Conservation (phyloP, 139 green algal species). For the Monoraphidium neglectum region DNA sequence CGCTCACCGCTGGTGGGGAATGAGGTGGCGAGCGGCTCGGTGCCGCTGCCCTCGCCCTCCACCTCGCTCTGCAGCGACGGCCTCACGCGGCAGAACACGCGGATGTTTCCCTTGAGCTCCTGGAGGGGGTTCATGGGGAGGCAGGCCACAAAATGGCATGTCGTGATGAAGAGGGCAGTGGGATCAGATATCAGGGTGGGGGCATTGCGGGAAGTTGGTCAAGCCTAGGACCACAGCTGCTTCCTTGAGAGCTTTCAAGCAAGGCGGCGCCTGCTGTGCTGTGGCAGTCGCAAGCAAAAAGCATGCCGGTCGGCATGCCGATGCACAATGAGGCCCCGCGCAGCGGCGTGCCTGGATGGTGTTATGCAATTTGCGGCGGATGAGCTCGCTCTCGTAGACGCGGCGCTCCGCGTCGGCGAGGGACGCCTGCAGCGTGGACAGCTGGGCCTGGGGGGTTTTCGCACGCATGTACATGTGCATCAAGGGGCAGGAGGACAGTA, state of each 20-base stretch:
- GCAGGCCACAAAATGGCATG: too few relatives aligned
- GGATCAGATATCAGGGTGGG: too few relatives aligned
- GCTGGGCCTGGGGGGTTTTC: slow-evolving; percentile 37
- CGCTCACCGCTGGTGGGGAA: slow-evolving; percentile 33
- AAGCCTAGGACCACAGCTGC: too few relatives aligned
- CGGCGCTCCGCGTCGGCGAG: slow-evolving; percentile 57
- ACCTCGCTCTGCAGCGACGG: slow-evolving; percentile 51
- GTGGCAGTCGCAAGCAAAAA: too few relatives aligned
- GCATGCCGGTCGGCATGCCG: too few relatives aligned
- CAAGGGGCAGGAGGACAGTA: too few relatives aligned
- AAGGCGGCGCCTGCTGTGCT: too few relatives aligned
- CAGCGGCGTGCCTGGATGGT: slow-evolving; percentile 68
- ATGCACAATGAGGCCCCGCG: background rate
- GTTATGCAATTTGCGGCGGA: slow-evolving; percentile 89
- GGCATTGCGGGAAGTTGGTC: too few relatives aligned
- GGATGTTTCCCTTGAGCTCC: slow-evolving; percentile 95
- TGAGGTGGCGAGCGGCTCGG: slow-evolving; percentile 8
- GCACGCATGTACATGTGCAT: too few relatives aligned
- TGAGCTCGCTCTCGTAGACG: slow-evolving; percentile 70
- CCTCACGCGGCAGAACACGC: slow-evolving; percentile 91
- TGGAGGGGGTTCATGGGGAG: slow-evolving; percentile 35
- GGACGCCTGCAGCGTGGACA: slow-evolving; percentile 37
- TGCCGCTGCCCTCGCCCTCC: background rate
- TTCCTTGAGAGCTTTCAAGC: too few relatives aligned
- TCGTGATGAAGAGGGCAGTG: too few relatives aligned